Evolutionary conservation across 2,329 filamentous ascomycete species (phyloP).

Genomic region (Macrophomina pseudophaseolina): DNA sequence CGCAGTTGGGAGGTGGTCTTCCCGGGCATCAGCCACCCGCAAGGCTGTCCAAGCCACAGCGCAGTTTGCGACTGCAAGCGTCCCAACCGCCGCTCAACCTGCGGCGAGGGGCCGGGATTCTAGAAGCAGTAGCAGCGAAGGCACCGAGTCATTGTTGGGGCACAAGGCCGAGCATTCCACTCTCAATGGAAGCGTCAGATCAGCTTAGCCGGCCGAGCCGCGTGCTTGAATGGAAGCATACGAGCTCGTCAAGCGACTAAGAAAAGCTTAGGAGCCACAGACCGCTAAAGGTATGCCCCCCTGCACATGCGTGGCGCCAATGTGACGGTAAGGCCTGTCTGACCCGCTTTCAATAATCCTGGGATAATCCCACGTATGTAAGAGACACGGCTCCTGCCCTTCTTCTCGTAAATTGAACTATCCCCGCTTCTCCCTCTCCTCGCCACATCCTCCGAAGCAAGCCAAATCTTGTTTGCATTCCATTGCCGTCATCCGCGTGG

Average conservation of each 20-base stretch:
- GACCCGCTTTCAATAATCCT: conserved; percentile 23
- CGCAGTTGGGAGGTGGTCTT: neutral
- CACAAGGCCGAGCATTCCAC: neutral
- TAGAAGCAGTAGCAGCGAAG: neutral
- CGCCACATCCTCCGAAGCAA: neutral
- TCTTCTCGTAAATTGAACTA: conserved; percentile 3
- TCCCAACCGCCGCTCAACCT: conserved; percentile 3
- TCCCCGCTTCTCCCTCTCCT: neutral
- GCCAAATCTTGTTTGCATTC: neutral
- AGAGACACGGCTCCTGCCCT: conserved; percentile 7
- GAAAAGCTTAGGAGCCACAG: conserved; percentile 21
- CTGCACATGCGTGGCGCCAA: conserved; percentile 22
- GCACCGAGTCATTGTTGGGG: conserved; percentile 3
- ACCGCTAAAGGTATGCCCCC: conserved; percentile 22
- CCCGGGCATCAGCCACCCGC: neutral
- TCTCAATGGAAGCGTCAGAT: conserved; percentile 9
- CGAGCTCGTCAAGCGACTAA: conserved; percentile 22
- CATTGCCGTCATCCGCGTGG: neutral
- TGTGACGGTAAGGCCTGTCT: conserved; percentile 20
- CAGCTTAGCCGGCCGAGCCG: conserved; percentile 24
- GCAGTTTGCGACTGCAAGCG: neutral
- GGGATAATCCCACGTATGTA: conserved; percentile 23
- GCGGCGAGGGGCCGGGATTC: neutral
- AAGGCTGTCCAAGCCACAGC: conserved; percentile 4
- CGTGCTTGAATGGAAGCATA: conserved; percentile 18